These are phyloP conservation scores for Neurospora sp. DNA, from an alignment of 495 filamentous ascomycete genomes.

Conservation along the genomic window DNA sequence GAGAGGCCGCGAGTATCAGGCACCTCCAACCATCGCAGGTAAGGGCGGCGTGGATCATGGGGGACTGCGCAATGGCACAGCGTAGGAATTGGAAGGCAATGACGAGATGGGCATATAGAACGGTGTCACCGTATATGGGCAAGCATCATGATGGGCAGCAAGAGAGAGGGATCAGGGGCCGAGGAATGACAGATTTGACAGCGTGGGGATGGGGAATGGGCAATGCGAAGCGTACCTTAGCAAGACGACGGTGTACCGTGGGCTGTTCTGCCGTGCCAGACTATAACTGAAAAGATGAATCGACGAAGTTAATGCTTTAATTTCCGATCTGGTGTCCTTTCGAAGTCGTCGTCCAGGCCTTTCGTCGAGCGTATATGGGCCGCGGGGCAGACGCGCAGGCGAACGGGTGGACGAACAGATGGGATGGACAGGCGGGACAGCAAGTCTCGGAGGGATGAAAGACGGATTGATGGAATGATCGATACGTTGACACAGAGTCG, in stretches of 20 bases:
- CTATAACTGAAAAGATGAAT: background rate
- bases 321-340: background rate
- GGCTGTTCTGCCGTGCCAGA: background rate
- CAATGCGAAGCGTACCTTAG: background rate
- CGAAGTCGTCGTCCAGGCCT: background rate
- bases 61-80: background rate
- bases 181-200: background rate
- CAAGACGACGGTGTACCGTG: background rate
- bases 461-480: background rate
- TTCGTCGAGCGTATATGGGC: background rate
- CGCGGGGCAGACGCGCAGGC: background rate
- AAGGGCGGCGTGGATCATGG: background rate
- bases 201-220: background rate
- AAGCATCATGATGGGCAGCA: background rate
- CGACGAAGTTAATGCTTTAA: background rate
- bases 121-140: background rate
- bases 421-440: background rate
- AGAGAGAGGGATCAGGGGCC: background rate
- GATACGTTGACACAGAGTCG: background rate
- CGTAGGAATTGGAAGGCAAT: background rate
- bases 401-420: background rate
- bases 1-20: background rate
- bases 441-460: background rate
- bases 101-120: background rate
- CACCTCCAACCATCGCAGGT: background rate